phyloP scores from a whole-genome alignment of 306 rosid species.

The Medicago arabica region DNA sequence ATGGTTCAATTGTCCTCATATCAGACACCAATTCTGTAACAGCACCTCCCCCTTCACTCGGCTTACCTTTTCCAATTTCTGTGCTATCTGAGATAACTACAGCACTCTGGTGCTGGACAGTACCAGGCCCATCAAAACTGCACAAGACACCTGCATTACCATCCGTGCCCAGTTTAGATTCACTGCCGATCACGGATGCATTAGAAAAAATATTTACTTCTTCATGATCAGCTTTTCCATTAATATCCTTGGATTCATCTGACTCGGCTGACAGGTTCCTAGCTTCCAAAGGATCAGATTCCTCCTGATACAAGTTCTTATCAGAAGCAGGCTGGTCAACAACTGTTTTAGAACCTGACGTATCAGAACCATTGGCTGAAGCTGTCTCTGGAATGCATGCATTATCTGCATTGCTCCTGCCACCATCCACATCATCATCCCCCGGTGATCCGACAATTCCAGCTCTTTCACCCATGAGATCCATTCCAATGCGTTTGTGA shows the following conservation, averaged over 20 bases:
- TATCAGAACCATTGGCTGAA: conserved; percentile 50
- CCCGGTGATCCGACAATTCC: conserved; percentile 53
- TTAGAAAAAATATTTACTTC: conserved; percentile 47
- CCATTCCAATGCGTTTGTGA: conserved; percentile 75
- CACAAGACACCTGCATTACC: conserved; percentile 39
- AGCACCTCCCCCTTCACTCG: conserved; percentile 40
- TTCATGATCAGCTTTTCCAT: conserved; percentile 39
- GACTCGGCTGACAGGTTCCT: conserved; percentile 44
- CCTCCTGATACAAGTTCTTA: conserved; percentile 43
- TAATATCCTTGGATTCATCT: conserved; percentile 39
- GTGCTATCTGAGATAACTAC: conserved; percentile 36
- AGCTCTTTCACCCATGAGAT: conserved; percentile 50
- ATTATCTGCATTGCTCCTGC: conserved; percentile 77
- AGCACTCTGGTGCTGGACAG: conserved; percentile 39
- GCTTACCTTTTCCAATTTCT: conserved; percentile 43
- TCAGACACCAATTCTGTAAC: conserved; percentile 40
- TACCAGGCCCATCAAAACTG: conserved; percentile 42
- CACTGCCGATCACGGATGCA: conserved; percentile 42
- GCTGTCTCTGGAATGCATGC: conserved; percentile 58
- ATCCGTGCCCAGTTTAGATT: conserved; percentile 42
- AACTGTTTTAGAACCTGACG: conserved; percentile 49
- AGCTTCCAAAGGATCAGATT: conserved; percentile 52
- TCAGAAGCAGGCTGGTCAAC: conserved; percentile 52
- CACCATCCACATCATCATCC: conserved; percentile 62
- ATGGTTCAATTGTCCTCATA: conserved; percentile 42